Evolutionary conservation across 768 basidiomycete genomes (phyloP), one percentile per base, ranked within the genome.

Genomic region (Pulveroboletus sp.): DNA sequence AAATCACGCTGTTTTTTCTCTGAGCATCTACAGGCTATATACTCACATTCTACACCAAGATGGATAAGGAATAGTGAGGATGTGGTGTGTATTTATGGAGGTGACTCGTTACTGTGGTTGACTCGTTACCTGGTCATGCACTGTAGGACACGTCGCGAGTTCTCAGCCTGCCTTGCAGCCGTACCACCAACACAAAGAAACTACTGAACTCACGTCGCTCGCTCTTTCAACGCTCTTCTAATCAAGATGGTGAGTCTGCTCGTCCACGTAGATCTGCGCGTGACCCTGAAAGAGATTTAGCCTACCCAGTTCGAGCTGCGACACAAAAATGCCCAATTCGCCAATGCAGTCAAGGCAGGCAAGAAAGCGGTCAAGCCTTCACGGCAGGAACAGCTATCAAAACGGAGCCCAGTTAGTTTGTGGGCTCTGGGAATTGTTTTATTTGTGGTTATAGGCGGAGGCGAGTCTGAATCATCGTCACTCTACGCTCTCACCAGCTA

Each of bases 271-370:
- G 13, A 9, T 2, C 13, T 28, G 18, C 14, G 3, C 24, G 10
- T 6, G 4, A 10, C 5, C 6, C 50, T 62, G 13, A 46, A 17
- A 0, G 30, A 21, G 3, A 36, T 41, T 5, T 60, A 89, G 86
- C 87, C 88, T 46, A 88, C 84, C 47, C 80, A 86, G 74, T 89
- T 87, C 65, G 89, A 91, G 61, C 77, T 90, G 70, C 83, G 86
- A 58, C 80, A 82, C 62, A 80, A 81, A 68, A 93, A 91, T 68
- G 78, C 77, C 50, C 84, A 89, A 70, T 93, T 93, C 69, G 86
- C 84, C 36, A 80, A 76, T 52, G 81, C 83, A 53, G 83, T 80
- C 55, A 81, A 79, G 55, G 68, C 78, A 33, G 89, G 89, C 59
- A 91, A 89, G 76, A 86, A 87, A 41, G 80, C 86, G 2, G 76